Conservation (phyloP, 1,284 basidiomycete genomes). For the Cryptococcus maquisensis region DNA sequence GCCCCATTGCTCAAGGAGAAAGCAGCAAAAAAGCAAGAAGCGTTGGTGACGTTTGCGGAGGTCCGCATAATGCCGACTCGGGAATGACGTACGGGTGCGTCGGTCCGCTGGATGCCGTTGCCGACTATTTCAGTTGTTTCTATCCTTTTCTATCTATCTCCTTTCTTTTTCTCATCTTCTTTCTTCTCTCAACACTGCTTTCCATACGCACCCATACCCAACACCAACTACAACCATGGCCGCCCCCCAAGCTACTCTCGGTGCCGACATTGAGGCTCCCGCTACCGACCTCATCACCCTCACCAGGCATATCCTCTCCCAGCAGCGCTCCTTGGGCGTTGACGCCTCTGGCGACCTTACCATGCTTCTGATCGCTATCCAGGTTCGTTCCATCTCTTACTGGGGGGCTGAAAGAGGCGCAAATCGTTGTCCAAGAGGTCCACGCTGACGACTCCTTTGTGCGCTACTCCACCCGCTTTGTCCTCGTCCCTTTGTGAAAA, state of each 20-base stretch:
- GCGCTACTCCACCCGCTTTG: neutral
- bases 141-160: neutral
- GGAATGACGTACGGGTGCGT: neutral
- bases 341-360: slow-evolving; percentile 90
- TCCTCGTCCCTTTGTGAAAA: neutral
- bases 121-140: neutral
- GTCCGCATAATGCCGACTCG: neutral
- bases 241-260: slow-evolving; percentile 14
- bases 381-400: slow-evolving; percentile 61
- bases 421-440: too few species aligned
- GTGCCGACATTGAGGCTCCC: slow-evolving; percentile 60
- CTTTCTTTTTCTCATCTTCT: neutral
- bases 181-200: neutral
- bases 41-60: neutral
- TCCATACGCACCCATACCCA: neutral
- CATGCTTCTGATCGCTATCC: slow-evolving; percentile 88
- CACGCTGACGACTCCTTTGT: neutral
- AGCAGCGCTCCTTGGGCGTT: slow-evolving; percentile 73
- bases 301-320: slow-evolving; percentile 80
- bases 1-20: neutral
- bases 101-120: neutral
- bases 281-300: slow-evolving; percentile 86
- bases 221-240: slow-evolving; percentile 7
- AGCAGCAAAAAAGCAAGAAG: neutral
- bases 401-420: neutral